Base-by-base conservation (phyloP, 192 early-diverging fungal genomes). In the Coemansia sp. region DNA sequence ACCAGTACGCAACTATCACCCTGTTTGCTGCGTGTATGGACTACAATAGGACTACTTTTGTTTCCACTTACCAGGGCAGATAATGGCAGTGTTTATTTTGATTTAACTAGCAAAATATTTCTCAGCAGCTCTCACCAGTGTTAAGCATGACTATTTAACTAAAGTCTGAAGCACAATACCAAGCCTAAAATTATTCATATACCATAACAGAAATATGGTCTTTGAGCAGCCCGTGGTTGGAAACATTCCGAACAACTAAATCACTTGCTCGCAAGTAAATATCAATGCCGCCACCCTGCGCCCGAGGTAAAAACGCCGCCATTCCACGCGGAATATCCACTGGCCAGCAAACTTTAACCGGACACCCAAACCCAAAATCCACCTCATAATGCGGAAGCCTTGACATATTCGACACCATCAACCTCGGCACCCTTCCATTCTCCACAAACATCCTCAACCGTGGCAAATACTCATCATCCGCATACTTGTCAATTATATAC, bases 311-410 rank as follows among this genome's bases (percentile, higher is more conserved):
- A 38, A 47, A 66, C 22, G 2, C 48, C 2, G 59, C 67, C 52
- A 63, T 62, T 12, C 37, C 55, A 7, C 24, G 62, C 4, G 59
- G 58, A 6, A 69, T 15, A 8, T 4, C 19, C 0, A 56, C 2
- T 15, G 67, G 59, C 23, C 29, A 66, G 10, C 58, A 3, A 1
- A 58, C 45, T 49, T 69, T 75, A 24, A 19, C 54, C 1, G 73
- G 67, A 3, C 43, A 10, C 0, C 63, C 63, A 15, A 43, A 69
- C 3, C 73, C 73, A 69, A 75, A 70, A 27, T 70, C 56, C 11
- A 57, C 25, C 2, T 52, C 47, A 25, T 75, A 75, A 19, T 56
- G 32, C 11, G 63, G 63, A 1, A 62, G 5, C 7, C 67, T 41
- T 1, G 73, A 75, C 5, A 58, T 23, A 21, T 70, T 75, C 1